These are phyloP conservation scores for Tubosaeta sp. DNA, from an alignment of 768 basidiomycete species.

Conservation along the genomic window DNA sequence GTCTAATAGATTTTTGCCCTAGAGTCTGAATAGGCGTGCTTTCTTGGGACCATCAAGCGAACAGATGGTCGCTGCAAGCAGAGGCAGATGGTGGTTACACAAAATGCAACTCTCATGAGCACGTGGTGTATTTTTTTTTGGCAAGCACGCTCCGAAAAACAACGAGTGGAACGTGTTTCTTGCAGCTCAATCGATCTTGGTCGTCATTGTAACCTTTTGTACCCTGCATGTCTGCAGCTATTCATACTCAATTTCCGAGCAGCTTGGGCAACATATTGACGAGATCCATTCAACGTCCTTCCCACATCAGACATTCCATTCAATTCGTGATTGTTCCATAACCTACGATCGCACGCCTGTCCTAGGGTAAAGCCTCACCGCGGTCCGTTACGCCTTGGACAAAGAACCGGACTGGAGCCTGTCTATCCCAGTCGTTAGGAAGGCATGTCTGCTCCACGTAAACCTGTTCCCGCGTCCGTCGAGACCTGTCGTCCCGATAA, in stretches of 20 bases:
- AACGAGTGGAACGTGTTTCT: neutral
- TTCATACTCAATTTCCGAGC: too few species aligned
- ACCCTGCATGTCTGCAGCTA: too few species aligned
- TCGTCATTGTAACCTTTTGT: too few species aligned
- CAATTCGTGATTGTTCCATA: neutral
- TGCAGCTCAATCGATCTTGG: too few species aligned
- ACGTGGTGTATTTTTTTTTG: neutral
- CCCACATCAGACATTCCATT: neutral
- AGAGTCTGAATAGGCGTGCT: neutral
- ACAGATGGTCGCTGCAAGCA: neutral
- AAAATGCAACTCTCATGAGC: neutral
- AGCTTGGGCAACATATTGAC: too few species aligned
- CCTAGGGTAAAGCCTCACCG: slow-evolving; percentile 46
- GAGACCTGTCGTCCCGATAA: slow-evolving; percentile 46
- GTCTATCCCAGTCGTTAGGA: slow-evolving; percentile 26
- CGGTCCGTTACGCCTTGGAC: slow-evolving; percentile 57
- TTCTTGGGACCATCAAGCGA: too few species aligned
- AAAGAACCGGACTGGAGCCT: neutral
- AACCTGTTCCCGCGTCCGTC: slow-evolving; percentile 37
- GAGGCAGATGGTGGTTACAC: neutral
- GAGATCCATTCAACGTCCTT: too few species aligned
- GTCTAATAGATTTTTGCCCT: neutral
- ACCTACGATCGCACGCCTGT: slow-evolving; percentile 33
- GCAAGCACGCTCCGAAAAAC: neutral
- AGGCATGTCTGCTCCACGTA: slow-evolving; percentile 34